Evolutionary conservation across 169 alveolate species (phyloP), one percentile per base, ranked within the genome.

Genomic region (Eimeria tenella): DNA sequence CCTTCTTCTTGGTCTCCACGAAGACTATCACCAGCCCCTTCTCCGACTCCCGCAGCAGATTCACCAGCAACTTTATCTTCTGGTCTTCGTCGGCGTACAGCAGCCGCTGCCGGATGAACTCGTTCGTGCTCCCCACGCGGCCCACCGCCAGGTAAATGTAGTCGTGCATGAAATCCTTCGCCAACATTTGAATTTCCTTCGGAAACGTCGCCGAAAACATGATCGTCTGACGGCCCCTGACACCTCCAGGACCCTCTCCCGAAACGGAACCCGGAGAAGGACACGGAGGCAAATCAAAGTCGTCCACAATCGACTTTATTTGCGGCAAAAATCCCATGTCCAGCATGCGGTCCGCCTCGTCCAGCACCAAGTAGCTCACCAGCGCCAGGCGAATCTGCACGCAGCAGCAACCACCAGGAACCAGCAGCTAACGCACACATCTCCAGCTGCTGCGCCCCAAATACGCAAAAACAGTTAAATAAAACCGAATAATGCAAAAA

Each of bases 311-410:
- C 49, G 31, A 70, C 23, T 77, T 68, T 75, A 95, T 88, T 68
- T 95, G 96, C 5, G 96, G 95, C 95, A 98, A 99, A 96, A 99
- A 98, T 25, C 99, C 99, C 98, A 99, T 96, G 93, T 99, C 99
- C 93, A 99, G 96, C 99, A 99, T 98, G 21, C 98, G 87, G 95
- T 99, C 99, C 17, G 99, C 99, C 95, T 99, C 99, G 95, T 99
- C 99, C 63, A 99, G 95, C 15, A 99, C 98, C 55, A 98, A 97
- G 95, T 97, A 98, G 23, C 74, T 81, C 25, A 86, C 95, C 74
- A 79, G 68, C 3, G 88, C 91, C 10, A 82, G 70, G 53, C 89
- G 93, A 56, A 93, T 62, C 89, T 75, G 77, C 17, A 50, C 56
- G 49, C 63, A n/a, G n/a, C n/a, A n/a, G n/a, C n/a, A n/a, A n/a